Evolutionary conservation across 257 asterid species (phyloP).

Genomic region (Henckelia pumila): DNA sequence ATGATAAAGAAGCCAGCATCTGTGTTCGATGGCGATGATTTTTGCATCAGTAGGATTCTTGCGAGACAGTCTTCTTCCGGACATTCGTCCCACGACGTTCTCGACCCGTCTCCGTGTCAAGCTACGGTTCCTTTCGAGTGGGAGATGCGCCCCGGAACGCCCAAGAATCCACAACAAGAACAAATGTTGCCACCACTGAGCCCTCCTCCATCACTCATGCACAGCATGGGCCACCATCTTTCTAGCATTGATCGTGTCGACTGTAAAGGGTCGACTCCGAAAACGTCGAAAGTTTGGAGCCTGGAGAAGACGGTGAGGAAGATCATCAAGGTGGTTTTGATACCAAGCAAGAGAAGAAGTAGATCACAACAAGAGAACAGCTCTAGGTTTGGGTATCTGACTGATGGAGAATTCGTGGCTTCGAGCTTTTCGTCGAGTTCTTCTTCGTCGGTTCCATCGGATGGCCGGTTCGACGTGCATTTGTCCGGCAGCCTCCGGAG

Average conservation of each 20-base stretch:
- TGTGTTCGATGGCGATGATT: conserved; percentile 49
- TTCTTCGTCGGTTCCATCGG: conserved; percentile 33
- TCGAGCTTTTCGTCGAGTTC: conserved; percentile 41
- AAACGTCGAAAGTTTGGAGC: conserved; percentile 28
- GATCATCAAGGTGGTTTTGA: conserved; percentile 15
- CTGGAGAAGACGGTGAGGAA: conserved; percentile 35
- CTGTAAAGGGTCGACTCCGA: conserved; percentile 6
- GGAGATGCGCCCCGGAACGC: conserved; percentile 77
- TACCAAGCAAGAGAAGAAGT: conserved; percentile 23
- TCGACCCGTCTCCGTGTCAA: conserved; percentile 20
- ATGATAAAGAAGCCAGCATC: conserved; percentile 30
- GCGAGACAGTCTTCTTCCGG: conserved; percentile 47
- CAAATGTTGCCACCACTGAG: conserved; percentile 50
- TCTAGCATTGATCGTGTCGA: conserved; percentile 39
- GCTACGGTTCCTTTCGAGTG: conserved; percentile 77
- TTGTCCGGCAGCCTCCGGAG: too few relatives aligned
- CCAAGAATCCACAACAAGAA: conserved; percentile 48
- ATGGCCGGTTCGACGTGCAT: conserved; percentile 20
- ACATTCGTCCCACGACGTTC: conserved; percentile 51
- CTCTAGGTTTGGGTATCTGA: conserved; percentile 30
- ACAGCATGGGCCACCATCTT: conserved; percentile 43
- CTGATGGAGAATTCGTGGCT: conserved; percentile 36
- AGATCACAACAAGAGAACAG: conserved; percentile 29
- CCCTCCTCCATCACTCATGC: conserved; percentile 68
- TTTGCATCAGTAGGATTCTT: conserved; percentile 39